phyloP scores from a whole-genome alignment of 257 asterid genomes.

The Osmanthus fragrans region DNA sequence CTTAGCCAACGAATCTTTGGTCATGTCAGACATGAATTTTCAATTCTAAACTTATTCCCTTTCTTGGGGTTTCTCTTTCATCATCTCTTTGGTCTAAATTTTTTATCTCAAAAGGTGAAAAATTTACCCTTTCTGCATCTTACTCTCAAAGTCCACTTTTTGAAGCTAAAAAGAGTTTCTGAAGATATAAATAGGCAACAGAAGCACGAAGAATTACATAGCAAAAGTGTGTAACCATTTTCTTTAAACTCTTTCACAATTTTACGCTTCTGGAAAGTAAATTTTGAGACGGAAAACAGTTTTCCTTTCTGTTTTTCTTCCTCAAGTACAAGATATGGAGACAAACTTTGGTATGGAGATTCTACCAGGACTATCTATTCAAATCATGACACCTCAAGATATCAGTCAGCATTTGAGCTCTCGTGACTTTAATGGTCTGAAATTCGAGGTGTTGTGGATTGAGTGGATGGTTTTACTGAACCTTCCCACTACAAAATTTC shows the following conservation, averaged over 20 bases:
- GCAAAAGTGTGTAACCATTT: constrained; percentile 6
- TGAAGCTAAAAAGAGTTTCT: constrained; percentile 11
- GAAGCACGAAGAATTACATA: constrained; percentile 1
- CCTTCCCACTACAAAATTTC: too few species aligned
- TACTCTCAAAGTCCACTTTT: constrained; percentile 18
- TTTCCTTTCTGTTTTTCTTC: neutral
- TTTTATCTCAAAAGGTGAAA: constrained; percentile 32
- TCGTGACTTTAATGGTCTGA: too few species aligned
- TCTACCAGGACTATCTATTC: too few species aligned
- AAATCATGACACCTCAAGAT: too few species aligned
- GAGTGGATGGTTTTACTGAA: too few species aligned
- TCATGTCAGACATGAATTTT: constrained; percentile 51
- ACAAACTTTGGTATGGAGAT: too few species aligned
- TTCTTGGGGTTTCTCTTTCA: constrained; percentile 21
- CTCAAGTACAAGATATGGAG: neutral
- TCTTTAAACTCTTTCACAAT: neutral
- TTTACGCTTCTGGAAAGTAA: neutral
- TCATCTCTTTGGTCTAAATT: constrained; percentile 17
- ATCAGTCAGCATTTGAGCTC: too few species aligned
- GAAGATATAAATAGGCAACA: constrained; percentile 2
- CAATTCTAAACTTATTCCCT: constrained; percentile 34
- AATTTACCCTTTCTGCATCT: constrained; percentile 20
- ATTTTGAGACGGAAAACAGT: constrained; percentile 2
- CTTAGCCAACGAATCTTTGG: constrained; percentile 57
- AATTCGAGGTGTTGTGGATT: too few species aligned